Conservation (phyloP, 2,329 filamentous ascomycete species). For the Fusarium udum region DNA sequence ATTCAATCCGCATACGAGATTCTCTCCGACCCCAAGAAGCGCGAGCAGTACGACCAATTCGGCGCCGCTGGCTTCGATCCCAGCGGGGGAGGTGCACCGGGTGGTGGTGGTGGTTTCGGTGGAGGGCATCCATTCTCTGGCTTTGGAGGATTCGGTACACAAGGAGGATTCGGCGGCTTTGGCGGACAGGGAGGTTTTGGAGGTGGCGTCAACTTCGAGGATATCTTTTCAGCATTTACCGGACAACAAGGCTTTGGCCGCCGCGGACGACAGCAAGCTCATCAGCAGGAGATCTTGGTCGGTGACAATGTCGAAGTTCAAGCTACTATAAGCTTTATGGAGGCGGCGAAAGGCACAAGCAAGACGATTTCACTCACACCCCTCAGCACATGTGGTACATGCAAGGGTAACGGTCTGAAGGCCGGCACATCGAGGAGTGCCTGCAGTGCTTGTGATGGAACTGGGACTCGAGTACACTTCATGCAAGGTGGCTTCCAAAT, state of each 20-base stretch:
- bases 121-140: constrained; percentile 73
- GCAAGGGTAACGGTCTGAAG: constrained; percentile 85
- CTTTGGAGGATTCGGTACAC: constrained; percentile 48
- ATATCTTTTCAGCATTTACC: constrained; percentile 89
- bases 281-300: constrained; percentile 82
- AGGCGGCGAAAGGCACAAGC: constrained; percentile 88
- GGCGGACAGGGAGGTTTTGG: constrained; percentile 72
- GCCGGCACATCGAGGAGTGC: constrained; percentile 75
- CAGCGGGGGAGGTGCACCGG: constrained; percentile 66
- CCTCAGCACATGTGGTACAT: constrained; percentile 82
- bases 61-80: constrained; percentile 90
- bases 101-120: constrained; percentile 67
- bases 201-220: constrained; percentile 92
- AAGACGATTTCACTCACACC: constrained; percentile 92
- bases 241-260: constrained; percentile 64
- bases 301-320: constrained; percentile 97
- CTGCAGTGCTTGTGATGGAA: constrained; percentile 85
- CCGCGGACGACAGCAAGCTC: constrained; percentile 65
- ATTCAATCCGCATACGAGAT: constrained; percentile 95
- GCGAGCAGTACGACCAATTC: constrained; percentile 89
- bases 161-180: constrained; percentile 32
- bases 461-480: constrained; percentile 85
- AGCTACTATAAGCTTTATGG: constrained; percentile 92
- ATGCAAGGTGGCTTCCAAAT: constrained; percentile 96
- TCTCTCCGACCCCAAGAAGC: constrained; percentile 91